Evolutionary conservation across 2,329 filamentous ascomycete genomes (phyloP), one percentile per base, ranked within the genome.

Genomic region (Beauveria medogensis): DNA sequence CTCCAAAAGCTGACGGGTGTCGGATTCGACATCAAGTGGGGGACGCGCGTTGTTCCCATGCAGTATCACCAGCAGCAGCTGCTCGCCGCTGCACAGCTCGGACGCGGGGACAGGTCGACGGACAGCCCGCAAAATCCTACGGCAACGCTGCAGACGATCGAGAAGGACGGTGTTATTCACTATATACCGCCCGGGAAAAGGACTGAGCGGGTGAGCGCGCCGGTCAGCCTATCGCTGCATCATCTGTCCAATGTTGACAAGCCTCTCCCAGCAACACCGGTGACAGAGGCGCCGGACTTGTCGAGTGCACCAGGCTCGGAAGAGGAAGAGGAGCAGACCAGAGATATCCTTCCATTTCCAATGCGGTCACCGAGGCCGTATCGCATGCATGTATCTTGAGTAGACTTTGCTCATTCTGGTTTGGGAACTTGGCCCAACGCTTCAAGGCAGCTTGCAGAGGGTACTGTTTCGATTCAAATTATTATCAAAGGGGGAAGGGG

Each of bases 1-100:
- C 67, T 75, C 0, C 61, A 67, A 20, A 61, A 63, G 3, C 57
- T 66, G 0, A 74, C 72, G 2, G 72, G 72, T 0, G 57, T 74
- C 0, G 30, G 52, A 0, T 69, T 75, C 2, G 59, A 59, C 0
- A 63, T 75, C 0, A 37, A 66, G 2, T 73, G 70, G 71, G 68
- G 64, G 44, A 63, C 68, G 2, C 62, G 72, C 0, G 64, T 75
- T 12, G 57, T 46, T 3, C 57, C 40, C 2, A 59, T 59, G 0
- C 5, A 28, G 26, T 59, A 59, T 6, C n/a, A n/a, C 0, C 12
- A 47, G 48, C 57, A 59, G 48, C 18, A 24, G 10, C 18, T 59
- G 2, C 14, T 16, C 8, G 34, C 5, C 12, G 46, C 30, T 7
- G 34, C 9, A 2, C 7, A 58, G 44, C 24, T 22, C 4, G 4